These are phyloP conservation scores for Ambrosia artemisiifolia DNA, from an alignment of 129 eudicot species.

Conservation along the genomic window DNA sequence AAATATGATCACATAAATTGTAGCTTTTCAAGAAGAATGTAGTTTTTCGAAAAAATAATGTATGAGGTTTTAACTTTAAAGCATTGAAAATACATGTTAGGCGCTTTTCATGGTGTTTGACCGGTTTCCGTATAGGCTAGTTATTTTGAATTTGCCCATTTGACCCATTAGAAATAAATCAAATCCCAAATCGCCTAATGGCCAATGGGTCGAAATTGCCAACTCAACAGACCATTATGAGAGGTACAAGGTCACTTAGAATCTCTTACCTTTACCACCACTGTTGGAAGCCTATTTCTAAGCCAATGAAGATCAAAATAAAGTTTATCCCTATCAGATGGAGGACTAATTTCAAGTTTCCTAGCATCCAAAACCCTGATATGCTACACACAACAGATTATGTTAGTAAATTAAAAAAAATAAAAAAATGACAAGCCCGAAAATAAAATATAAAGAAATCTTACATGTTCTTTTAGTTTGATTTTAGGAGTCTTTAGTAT, in stretches of 20 bases:
- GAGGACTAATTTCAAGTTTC: constrained; percentile 57
- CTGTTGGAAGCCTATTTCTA: constrained; percentile 63
- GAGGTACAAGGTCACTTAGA: not conserved
- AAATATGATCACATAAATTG: not conserved
- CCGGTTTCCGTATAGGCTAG: not conserved
- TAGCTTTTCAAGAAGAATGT: not conserved
- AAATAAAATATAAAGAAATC: constrained; percentile 3
- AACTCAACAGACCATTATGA: not conserved
- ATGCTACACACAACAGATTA: constrained; percentile 46
- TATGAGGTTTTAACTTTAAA: not conserved
- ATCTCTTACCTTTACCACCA: constrained; percentile 72
- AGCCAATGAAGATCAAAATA: constrained; percentile 68
- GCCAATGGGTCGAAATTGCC: not conserved
- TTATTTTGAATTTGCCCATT: not conserved
- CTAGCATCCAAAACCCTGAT: constrained; percentile 56
- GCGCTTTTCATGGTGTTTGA: not conserved
- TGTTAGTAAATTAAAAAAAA: constrained; percentile 1
- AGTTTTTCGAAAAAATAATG: not conserved
- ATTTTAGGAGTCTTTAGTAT: constrained; percentile 54
- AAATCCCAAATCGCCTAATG: not conserved
- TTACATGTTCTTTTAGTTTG: constrained; percentile 63
- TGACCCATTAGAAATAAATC: not conserved
- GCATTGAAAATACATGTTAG: not conserved
- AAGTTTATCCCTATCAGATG: constrained; percentile 51
- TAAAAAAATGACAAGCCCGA: constrained; percentile 2